Conservation (phyloP, 2,329 filamentous ascomycete species). For the Fusarium xyrophilum region DNA sequence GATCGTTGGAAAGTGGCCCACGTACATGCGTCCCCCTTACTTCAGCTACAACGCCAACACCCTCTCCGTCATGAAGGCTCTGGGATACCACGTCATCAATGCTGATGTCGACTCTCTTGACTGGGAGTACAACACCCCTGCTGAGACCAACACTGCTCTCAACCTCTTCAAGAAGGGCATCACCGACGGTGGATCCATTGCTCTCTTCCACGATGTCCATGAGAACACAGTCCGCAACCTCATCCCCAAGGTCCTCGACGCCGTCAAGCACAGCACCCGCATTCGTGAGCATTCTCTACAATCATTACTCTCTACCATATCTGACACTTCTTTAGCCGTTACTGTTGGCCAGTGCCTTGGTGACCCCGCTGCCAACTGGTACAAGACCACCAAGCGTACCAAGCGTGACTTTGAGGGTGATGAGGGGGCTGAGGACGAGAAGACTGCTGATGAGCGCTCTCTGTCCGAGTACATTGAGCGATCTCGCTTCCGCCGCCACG, state of each 20-base stretch:
- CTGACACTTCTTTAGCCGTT: slow-evolving; percentile 40
- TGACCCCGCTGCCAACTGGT: slow-evolving; percentile 24
- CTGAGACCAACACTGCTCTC: slow-evolving; percentile 27
- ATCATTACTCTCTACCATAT: neutral
- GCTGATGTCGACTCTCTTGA: slow-evolving; percentile 65
- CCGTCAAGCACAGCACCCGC: slow-evolving; percentile 19
- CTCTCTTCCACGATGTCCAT: slow-evolving; percentile 57
- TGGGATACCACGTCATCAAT: slow-evolving; percentile 61
- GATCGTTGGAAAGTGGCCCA: slow-evolving; percentile 44
- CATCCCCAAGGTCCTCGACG: slow-evolving; percentile 22
- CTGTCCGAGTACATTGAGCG: slow-evolving; percentile 17
- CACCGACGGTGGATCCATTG: slow-evolving; percentile 49
- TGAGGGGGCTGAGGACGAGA: slow-evolving; percentile 6
- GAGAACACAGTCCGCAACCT: slow-evolving; percentile 45
- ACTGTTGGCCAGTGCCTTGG: slow-evolving; percentile 41
- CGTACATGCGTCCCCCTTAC: slow-evolving; percentile 50
- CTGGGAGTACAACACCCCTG: slow-evolving; percentile 50
- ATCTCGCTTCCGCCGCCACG: slow-evolving; percentile 19
- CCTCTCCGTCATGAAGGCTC: slow-evolving; percentile 41
- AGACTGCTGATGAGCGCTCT: slow-evolving; percentile 14
- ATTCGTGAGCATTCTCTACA: slow-evolving; percentile 1
- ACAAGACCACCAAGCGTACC: slow-evolving; percentile 25
- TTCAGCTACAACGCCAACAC: slow-evolving; percentile 45
- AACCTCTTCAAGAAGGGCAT: slow-evolving; percentile 41
- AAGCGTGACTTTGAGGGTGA: slow-evolving; percentile 18